phyloP scores from a whole-genome alignment of 352 stramenopile species.

The Aphanomyces invadans region DNA sequence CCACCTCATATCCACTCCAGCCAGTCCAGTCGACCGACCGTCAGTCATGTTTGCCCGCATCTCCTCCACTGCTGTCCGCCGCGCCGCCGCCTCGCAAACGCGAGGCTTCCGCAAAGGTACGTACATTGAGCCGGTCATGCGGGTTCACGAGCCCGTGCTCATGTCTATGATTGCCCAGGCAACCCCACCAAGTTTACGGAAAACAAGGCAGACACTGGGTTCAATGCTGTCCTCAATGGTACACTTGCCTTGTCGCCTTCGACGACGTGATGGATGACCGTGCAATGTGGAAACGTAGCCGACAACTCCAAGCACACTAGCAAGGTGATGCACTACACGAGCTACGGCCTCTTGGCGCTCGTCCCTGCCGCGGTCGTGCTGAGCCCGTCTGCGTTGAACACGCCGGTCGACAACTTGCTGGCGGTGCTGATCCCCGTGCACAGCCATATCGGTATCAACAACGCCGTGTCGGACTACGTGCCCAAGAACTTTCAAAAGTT shows the following conservation, averaged over 20 bases:
- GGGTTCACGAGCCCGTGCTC: too few relatives aligned
- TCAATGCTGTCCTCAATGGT: constrained; percentile 68
- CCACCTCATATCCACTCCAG: constrained; percentile 16
- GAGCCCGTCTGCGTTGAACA: constrained; percentile 57
- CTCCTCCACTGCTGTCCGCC: background rate
- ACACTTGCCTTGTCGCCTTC: too few relatives aligned
- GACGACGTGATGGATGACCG: too few relatives aligned
- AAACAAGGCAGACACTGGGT: constrained; percentile 64
- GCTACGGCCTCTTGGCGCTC: constrained; percentile 42
- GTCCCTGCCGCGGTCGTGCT: constrained; percentile 65
- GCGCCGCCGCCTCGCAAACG: background rate
- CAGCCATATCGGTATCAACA: constrained; percentile 91
- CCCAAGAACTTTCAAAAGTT: constrained; percentile 53
- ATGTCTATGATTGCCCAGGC: constrained; percentile 28
- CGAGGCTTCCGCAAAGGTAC: constrained; percentile 73
- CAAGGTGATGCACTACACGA: constrained; percentile 63
- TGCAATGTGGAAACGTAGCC: too few relatives aligned
- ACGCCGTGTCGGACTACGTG: constrained; percentile 92
- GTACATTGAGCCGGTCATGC: too few relatives aligned
- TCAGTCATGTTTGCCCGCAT: constrained; percentile 18
- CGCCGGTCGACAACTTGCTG: constrained; percentile 74
- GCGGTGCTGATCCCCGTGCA: constrained; percentile 83
- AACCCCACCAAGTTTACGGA: constrained; percentile 61
- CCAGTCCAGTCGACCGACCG: constrained; percentile 3
- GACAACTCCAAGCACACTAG: constrained; percentile 60